Evolutionary conservation across 495 filamentous ascomycete species (phyloP).

Genomic region (Cudoniella acicularis): DNA sequence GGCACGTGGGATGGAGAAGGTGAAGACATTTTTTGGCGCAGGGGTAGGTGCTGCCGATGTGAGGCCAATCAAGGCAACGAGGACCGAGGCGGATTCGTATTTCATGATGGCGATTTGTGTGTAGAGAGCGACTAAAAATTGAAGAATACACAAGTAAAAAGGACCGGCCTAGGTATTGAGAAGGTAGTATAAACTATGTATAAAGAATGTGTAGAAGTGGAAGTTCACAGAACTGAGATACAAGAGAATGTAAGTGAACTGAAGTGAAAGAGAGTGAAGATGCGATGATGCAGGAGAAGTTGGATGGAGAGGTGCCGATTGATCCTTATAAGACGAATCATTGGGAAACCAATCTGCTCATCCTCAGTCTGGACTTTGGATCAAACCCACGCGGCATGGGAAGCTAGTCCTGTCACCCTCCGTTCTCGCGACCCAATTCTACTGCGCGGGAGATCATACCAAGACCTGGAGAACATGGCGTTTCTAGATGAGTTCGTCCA

Average conservation of each 20-base stretch:
- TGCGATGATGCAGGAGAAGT: conserved; percentile 18
- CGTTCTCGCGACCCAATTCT: not conserved
- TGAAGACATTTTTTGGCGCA: conserved; percentile 14
- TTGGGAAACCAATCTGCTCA: conserved; percentile 1
- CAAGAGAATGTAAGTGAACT: conserved; percentile 24
- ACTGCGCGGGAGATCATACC: conserved; percentile 23
- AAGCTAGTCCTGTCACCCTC: conserved; percentile 18
- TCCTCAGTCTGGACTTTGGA: conserved; percentile 2
- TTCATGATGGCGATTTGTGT: conserved; percentile 29
- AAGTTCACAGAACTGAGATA: conserved; percentile 20
- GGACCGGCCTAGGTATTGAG: conserved; percentile 32
- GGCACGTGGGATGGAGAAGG: conserved; percentile 18
- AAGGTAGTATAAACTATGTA: conserved; percentile 20
- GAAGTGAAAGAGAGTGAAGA: conserved; percentile 19
- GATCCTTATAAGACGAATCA: conserved; percentile 20
- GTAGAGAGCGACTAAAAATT: conserved; percentile 29
- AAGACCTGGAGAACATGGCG: conserved; percentile 12
- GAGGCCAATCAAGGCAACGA: conserved; percentile 37
- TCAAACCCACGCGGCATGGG: conserved; percentile 17
- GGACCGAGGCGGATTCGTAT: conserved; percentile 28
- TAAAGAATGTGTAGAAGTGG: conserved; percentile 18
- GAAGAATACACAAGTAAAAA: conserved; percentile 30
- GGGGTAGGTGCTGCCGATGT: conserved; percentile 26
- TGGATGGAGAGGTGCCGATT: not conserved
- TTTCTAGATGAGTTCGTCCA: conserved; percentile 14